A percentile compares a stretch with the other conserved stretches of the same genome.
phyloP scores from a whole-genome alignment of 257 asterid genomes.

The Verbena officinalis region DNA sequence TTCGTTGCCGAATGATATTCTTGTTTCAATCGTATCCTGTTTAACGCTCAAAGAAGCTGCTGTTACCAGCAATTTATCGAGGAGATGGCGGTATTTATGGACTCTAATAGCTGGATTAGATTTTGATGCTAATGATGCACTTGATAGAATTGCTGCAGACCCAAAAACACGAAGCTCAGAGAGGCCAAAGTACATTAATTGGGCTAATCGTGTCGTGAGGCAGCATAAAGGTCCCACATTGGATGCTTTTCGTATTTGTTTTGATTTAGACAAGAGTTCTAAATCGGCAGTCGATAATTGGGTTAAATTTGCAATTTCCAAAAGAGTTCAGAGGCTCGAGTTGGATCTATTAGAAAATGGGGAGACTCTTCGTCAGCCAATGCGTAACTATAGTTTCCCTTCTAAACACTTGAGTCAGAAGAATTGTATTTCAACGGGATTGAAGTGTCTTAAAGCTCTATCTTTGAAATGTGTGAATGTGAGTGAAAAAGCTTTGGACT shows the following conservation, averaged over 20 bases:
- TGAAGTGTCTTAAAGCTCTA: conserved; percentile 41
- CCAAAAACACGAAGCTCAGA: conserved; percentile 32
- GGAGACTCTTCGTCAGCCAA: conserved; percentile 44
- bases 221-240: conserved; percentile 42
- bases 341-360: conserved; percentile 55
- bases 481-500: conserved; percentile 43
- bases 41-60: conserved; percentile 48
- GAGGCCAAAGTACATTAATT: conserved; percentile 52
- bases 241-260: conserved; percentile 41
- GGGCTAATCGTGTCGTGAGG: conserved; percentile 60
- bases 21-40: conserved; percentile 43
- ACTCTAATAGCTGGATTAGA: conserved; percentile 37
- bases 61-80: conserved; percentile 43
- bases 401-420: conserved; percentile 33
- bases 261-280: conserved; percentile 54
- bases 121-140: conserved; percentile 42
- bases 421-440: conserved; percentile 21
- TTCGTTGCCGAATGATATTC: conserved; percentile 48
- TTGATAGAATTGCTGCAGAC: conserved; percentile 41
- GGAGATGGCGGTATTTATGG: conserved; percentile 55
- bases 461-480: conserved; percentile 46
- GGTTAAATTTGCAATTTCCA: conserved; percentile 49
- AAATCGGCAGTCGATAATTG: conserved; percentile 48
- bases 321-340: conserved; percentile 47
- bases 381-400: conserved; percentile 47